Evolutionary conservation across 768 basidiomycete species (phyloP), one percentile per base, ranked within the genome.

Genomic region (Lactarius trivialis): DNA sequence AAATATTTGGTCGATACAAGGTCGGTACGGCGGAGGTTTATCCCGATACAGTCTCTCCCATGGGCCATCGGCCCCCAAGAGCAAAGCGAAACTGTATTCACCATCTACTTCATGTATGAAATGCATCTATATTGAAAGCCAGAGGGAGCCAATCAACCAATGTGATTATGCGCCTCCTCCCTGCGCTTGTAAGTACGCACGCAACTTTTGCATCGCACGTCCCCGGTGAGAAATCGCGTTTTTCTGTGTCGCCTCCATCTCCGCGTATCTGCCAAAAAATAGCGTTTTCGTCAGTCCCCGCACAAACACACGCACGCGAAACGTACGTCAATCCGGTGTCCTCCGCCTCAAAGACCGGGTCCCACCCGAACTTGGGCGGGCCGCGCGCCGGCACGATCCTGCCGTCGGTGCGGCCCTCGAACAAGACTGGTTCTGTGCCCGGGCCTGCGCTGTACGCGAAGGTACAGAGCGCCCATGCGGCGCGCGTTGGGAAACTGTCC

Each of bases 381-480:
- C 96, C 96, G 49, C 95, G 75, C 1, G 95, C 81, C 28, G 85
- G 84, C 3, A 99, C 96, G 64, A 98, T 94, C n/a, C 73, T 80
- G 2, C 96, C 96, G 28, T 92, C 85, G 1, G 94, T 97, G 12
- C 82, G 79, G 0, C 96, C 96, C 70, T 97, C 95, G 60, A 91
- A 91, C 9, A 91, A 73, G 53, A 94, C 76, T 0, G 93, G 91
- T 61, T 92, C 86, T 2, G 81, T 73, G 5, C 82, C 84, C 75
- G 94, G 93, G 0, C 93, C 93, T 0, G 86, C 78, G 41, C 88
- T 89, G 72, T 97, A 98, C 7, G 95, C 96, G 68, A 98, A 98
- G 2, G 97, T 98, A 75, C 96, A 98, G 7, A 98, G 78, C 0
- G 96, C 95, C 69, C 88, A 89, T 0, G 97, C 97, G 14, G 80